A percentile compares a stretch with the other conserved stretches of the same genome.
Evolutionary conservation across 495 filamentous ascomycete genomes (phyloP).

Genomic region (Daldinia childiae): DNA sequence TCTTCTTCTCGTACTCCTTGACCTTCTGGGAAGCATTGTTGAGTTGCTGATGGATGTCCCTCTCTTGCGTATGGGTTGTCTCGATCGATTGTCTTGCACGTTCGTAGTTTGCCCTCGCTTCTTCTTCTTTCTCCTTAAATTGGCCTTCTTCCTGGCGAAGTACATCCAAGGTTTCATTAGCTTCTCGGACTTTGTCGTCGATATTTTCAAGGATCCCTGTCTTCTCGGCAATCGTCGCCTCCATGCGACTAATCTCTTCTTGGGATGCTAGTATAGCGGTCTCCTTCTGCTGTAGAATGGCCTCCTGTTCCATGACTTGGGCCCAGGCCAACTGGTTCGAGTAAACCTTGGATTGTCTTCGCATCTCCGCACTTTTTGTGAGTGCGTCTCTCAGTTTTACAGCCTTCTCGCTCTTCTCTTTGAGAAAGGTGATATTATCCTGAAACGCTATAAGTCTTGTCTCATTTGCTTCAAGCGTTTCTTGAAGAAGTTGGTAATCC

Average conservation of each 20-base stretch:
- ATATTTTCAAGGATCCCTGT: conserved; percentile 40
- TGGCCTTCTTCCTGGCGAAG: conserved; percentile 51
- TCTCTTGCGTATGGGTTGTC: conserved; percentile 56
- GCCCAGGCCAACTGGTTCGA: conserved; percentile 74
- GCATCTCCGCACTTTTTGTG: conserved; percentile 55
- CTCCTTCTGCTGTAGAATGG: conserved; percentile 43
- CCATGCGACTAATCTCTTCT: conserved; percentile 41
- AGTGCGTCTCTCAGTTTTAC: conserved; percentile 51
- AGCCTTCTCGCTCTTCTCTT: conserved; percentile 51
- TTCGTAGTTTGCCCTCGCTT: conserved; percentile 51
- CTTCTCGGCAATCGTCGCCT: conserved; percentile 43
- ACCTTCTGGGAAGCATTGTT: conserved; percentile 48
- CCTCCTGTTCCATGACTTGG: conserved; percentile 65
- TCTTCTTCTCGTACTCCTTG: conserved; percentile 50
- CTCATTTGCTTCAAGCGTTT: conserved; percentile 58
- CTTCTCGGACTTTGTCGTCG: conserved; percentile 44
- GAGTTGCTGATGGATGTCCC: conserved; percentile 55
- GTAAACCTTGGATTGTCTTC: conserved; percentile 65
- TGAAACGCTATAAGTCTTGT: conserved; percentile 57
- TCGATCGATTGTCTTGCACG: conserved; percentile 42
- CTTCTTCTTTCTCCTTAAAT: conserved; percentile 48
- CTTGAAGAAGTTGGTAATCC: conserved; percentile 82
- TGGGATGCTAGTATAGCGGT: conserved; percentile 47
- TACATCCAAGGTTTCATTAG: conserved; percentile 34
- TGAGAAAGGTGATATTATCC: conserved; percentile 70